Base-by-base conservation (phyloP, 768 basidiomycete species). In the Zangia roseola region DNA sequence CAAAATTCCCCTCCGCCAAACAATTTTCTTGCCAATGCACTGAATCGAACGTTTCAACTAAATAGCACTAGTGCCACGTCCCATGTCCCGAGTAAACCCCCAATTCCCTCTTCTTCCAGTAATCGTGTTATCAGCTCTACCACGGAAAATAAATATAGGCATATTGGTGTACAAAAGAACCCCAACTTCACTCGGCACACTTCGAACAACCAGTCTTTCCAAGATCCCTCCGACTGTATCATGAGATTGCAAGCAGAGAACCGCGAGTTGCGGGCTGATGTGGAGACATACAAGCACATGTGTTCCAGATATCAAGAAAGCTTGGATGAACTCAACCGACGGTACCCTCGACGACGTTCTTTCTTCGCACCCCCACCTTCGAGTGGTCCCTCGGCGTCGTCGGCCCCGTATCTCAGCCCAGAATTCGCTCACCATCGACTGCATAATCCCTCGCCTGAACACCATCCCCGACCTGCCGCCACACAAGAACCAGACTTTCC, bases 21-120 rank as follows among this genome's bases (percentile, higher is more conserved):
- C 24, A 56, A 52, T 40, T 16, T 43, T 8, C 59, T 67, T 38
- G 56, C 60, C 43, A 56, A 45, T 6, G 64, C 65, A 37, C 55
- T 65, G 20, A 65, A 65, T 45, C 51, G 51, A n/a, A 67, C 64
- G 34, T 65, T 65, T 14, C 54, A 53, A 50, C 41, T 43, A 10
- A 65, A 67, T 51, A 41, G 49, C 25, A 54, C 52, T 42, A 40
- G 50, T 51, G 42, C 51, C 43, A 10, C 54, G 33, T 28, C 50
- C 38, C 35, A 23, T 48, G 38, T 46, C 12, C n/a, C 36, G 45
- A 38, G 41, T 48, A 55, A 50, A 38, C 26, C 45, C n/a, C 47
- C 46, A 39, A 25, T 34, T 1, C 12, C 50, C 25, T 35, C 52
- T 48, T 36, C 45, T 28, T 40, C 45, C 31, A 51, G 6, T 28